Percentiles rank a stretch among this genome's conserved stretches.
Evolutionary conservation across 2,329 filamentous ascomycete genomes (phyloP).

Genomic region (Pezicula radicicola): DNA sequence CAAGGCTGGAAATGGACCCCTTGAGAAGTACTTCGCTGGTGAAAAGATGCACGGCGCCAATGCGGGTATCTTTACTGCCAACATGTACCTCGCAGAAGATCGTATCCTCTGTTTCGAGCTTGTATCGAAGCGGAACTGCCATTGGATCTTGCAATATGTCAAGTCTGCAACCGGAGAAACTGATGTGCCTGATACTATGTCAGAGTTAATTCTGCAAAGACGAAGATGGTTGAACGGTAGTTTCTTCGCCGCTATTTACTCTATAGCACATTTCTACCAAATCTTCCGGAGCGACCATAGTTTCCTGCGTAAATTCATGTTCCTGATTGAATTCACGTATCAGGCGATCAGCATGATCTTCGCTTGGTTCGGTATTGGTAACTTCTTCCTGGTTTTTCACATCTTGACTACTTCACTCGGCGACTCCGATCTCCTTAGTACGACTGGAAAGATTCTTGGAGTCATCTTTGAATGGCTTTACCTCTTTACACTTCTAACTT

Average conservation of each 20-base stretch:
- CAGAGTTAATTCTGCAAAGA: constrained; percentile 92
- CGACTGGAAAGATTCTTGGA: constrained; percentile 74
- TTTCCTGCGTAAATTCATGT: constrained; percentile 80
- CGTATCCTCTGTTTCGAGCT: constrained; percentile 98
- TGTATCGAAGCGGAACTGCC: constrained; percentile 93
- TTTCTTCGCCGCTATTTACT: constrained; percentile 97
- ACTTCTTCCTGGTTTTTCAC: constrained; percentile 98
- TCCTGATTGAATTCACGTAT: constrained; percentile 91
- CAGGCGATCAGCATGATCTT: constrained; percentile 97
- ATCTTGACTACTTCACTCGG: constrained; percentile 89
- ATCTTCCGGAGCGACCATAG: constrained; percentile 94
- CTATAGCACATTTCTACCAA: constrained; percentile 91
- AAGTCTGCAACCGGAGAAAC: constrained; percentile 97
- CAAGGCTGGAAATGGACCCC: constrained; percentile 85
- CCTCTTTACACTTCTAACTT: constrained; percentile 84
- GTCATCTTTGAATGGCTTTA: constrained; percentile 97
- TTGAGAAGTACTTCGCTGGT: constrained; percentile 96
- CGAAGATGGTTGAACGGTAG: constrained; percentile 97
- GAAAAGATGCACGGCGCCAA: constrained; percentile 89
- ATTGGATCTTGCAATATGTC: constrained; percentile 97
- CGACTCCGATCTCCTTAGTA: constrained; percentile 65
- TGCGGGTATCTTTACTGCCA: constrained; percentile 95
- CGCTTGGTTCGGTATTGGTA: constrained; percentile 96
- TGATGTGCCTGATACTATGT: constrained; percentile 90
- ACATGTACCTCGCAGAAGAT: constrained; percentile 99